These are phyloP conservation scores for Yamadazyma kanchanaburiensis DNA, from an alignment of 1,139 yeast species.

Conservation along the genomic window DNA sequence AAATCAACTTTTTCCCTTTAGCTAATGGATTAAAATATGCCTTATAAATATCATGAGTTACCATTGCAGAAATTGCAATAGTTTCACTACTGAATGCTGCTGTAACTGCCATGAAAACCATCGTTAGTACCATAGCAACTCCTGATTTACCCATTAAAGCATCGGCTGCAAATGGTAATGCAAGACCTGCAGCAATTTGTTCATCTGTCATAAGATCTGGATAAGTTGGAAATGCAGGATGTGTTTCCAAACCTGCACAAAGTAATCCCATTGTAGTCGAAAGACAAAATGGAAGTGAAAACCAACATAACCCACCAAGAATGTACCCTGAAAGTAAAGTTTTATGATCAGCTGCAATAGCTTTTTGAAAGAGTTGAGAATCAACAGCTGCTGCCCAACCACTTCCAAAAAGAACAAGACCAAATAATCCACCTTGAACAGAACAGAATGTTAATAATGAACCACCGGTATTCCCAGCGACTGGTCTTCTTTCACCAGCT, in stretches of 20 bases:
- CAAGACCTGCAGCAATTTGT: conserved; percentile 21
- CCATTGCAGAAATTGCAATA: conserved; percentile 34
- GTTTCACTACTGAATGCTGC: conserved; percentile 38
- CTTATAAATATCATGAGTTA: conserved; percentile 34
- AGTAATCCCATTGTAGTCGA: conserved; percentile 37
- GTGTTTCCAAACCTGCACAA: conserved; percentile 26
- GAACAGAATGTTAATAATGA: conserved; percentile 46
- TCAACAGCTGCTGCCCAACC: conserved; percentile 34
- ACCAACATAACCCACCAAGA: conserved; percentile 41
- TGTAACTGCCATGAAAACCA: conserved; percentile 39
- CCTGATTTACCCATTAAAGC: conserved; percentile 32
- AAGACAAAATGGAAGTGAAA: conserved; percentile 34
- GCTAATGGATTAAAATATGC: conserved; percentile 34
- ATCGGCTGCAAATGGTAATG: conserved; percentile 18
- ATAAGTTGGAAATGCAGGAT: conserved; percentile 27
- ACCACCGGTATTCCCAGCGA: conserved; percentile 43
- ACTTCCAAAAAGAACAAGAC: conserved; percentile 15
- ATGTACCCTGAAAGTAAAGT: conserved; percentile 32
- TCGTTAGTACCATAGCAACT: conserved; percentile 31
- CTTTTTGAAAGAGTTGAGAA: conserved; percentile 38
- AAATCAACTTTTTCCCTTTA: conserved; percentile 27
- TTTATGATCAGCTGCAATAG: conserved; percentile 38
- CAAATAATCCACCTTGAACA: conserved; percentile 34
- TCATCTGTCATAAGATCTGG: conserved; percentile 13
- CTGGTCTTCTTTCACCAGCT: conserved; percentile 31